Percentiles rank a stretch among this genome's conserved stretches.
These are phyloP conservation scores for Lasiodiplodia theobromae DNA, from an alignment of 2,329 filamentous ascomycete species.

Conservation along the genomic window DNA sequence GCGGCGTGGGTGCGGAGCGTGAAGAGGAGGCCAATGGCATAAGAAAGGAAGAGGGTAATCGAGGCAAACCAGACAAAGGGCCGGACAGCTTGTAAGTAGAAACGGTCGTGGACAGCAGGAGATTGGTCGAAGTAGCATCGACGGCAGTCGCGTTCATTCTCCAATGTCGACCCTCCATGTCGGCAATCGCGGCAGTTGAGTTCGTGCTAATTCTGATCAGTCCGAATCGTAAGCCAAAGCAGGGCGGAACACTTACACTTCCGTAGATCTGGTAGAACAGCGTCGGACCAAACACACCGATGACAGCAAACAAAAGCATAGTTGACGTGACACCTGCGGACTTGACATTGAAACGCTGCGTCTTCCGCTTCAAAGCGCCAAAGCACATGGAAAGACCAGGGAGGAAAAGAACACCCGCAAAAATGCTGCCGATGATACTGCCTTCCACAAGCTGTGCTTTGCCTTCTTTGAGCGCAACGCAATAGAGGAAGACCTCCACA, in stretches of 20 bases:
- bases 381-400: constrained; percentile 99
- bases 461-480: constrained; percentile 88
- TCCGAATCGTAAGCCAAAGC: constrained; percentile 7
- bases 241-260: constrained; percentile 63
- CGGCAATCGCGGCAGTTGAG: constrained; percentile 77
- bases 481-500: constrained; percentile 97
- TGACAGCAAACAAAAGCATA: constrained; percentile 95
- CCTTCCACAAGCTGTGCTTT: constrained; percentile 94
- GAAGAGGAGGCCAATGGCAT: constrained; percentile 93
- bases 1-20: constrained; percentile 95
- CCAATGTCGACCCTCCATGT: constrained; percentile 57
- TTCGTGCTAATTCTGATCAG: constrained; percentile 71
- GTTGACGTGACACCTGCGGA: constrained; percentile 97
- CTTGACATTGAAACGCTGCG: constrained; percentile 95
- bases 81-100: constrained; percentile 88
- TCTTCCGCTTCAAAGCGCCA: constrained; percentile 96
- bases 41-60: constrained; percentile 85
- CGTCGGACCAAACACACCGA: constrained; percentile 93
- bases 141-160: constrained; percentile 73
- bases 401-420: constrained; percentile 92
- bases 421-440: constrained; percentile 96
- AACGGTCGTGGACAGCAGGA: constrained; percentile 82
- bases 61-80: constrained; percentile 94
- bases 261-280: constrained; percentile 99
- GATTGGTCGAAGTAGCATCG: constrained; percentile 93